Evolutionary conservation across 306 rosid genomes (phyloP).

Genomic region (Citrullus colocynthis): DNA sequence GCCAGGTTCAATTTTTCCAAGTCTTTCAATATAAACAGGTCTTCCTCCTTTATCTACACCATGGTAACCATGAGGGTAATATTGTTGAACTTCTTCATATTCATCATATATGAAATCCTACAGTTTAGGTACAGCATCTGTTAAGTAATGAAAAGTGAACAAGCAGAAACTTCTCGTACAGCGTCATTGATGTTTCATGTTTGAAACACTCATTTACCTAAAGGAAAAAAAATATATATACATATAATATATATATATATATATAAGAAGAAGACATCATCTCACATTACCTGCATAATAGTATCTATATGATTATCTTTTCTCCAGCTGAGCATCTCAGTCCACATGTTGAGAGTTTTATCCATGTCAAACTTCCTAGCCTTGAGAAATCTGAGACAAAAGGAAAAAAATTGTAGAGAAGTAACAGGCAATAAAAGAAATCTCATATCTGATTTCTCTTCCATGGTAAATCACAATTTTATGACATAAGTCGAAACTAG

Average conservation of each 20-base stretch:
- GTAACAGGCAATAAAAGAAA: not conserved
- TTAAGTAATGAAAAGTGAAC: conserved; percentile 11
- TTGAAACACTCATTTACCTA: not conserved
- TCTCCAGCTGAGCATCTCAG: conserved; percentile 90
- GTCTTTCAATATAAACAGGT: conserved; percentile 88
- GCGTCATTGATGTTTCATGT: not conserved
- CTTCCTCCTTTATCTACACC: conserved; percentile 92
- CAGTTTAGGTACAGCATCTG: conserved; percentile 8
- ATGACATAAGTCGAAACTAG: not conserved
- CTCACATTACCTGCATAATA: conserved; percentile 50
- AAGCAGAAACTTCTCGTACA: conserved; percentile 6
- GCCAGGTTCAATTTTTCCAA: conserved; percentile 76
- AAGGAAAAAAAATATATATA: not conserved
- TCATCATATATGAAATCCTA: conserved; percentile 73
- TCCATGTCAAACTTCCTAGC: conserved; percentile 88
- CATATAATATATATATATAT: not conserved
- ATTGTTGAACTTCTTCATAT: conserved; percentile 65
- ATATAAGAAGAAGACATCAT: not conserved
- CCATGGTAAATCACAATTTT: not conserved
- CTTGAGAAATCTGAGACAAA: conserved; percentile 68
- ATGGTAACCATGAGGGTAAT: conserved; percentile 90
- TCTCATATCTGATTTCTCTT: not conserved
- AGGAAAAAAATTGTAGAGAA: conserved; percentile 7
- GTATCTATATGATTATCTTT: conserved; percentile 55
- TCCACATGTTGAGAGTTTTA: conserved; percentile 82